Conservation (phyloP, 768 basidiomycete species). For the Lanmaoa rubissima region DNA sequence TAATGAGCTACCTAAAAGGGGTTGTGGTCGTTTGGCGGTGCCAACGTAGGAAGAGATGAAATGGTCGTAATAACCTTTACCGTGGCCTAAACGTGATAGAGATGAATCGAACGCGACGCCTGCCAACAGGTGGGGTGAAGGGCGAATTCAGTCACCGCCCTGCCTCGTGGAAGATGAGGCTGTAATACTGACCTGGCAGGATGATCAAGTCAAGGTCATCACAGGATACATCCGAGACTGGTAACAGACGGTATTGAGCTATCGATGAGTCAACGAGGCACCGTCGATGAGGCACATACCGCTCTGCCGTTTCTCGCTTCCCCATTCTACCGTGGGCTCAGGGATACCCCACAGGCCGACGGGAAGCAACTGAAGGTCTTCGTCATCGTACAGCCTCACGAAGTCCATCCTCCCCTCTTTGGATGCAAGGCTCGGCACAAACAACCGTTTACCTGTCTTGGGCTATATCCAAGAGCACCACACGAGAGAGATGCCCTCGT, state of each 20-base stretch:
- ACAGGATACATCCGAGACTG: conserved; percentile 33
- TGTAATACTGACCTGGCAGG: conserved; percentile 52
- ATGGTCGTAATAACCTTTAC: conserved; percentile 81
- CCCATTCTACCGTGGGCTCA: conserved; percentile 53
- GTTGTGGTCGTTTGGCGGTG: conserved; percentile 41
- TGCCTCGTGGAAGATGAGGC: conserved; percentile 10
- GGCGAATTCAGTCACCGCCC: conserved; percentile 3
- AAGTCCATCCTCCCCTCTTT: conserved; percentile 59
- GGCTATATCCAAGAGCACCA: neutral
- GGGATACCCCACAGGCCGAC: conserved; percentile 73
- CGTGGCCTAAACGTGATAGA: conserved; percentile 72
- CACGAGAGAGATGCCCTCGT: conserved; percentile 13
- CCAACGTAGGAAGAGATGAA: conserved; percentile 58
- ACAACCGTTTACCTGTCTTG: conserved; percentile 57
- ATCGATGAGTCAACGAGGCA: neutral
- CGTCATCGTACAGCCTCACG: conserved; percentile 53
- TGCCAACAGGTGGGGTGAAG: conserved; percentile 25
- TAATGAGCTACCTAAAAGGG: conserved; percentile 54
- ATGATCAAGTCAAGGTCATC: conserved; percentile 61
- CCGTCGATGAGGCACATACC: conserved; percentile 41
- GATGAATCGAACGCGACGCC: conserved; percentile 75
- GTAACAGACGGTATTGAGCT: conserved; percentile 8
- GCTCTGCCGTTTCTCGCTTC: conserved; percentile 43
- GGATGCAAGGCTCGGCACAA: conserved; percentile 62
- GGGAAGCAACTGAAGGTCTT: conserved; percentile 58